phyloP scores from a whole-genome alignment of 306 rosid species.

The Leucaena leucocephala region DNA sequence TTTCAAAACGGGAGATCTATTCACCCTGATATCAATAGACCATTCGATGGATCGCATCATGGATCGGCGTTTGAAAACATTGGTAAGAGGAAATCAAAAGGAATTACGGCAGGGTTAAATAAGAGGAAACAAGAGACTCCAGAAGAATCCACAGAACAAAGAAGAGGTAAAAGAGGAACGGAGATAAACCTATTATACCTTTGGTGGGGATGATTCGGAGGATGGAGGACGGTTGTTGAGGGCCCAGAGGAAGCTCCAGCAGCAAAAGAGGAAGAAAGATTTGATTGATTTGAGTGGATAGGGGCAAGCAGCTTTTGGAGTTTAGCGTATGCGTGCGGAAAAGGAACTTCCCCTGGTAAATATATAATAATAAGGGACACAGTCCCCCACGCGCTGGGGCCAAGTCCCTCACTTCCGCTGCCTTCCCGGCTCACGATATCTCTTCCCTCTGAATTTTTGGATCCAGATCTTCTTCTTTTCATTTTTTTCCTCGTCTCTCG shows the following conservation, averaged over 20 bases:
- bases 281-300: not conserved
- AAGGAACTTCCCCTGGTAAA: no score
- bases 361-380: no score
- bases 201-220: not conserved
- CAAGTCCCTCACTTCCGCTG: no score
- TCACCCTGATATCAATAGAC: not conserved
- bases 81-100: not conserved
- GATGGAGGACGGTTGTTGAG: not conserved
- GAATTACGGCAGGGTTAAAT: not conserved
- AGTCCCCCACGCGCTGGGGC: no score
- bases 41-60: not conserved
- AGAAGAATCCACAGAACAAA: not conserved
- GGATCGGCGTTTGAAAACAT: not conserved
- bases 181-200: not conserved
- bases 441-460: no score
- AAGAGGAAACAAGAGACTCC: not conserved
- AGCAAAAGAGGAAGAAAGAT: not conserved
- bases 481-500: no score
- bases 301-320: no score
- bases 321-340: no score
- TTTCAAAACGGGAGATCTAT: not conserved
- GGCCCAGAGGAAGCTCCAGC: not conserved
- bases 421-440: no score
- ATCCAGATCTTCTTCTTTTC: no score
- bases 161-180: not conserved